Conservation (phyloP, 1,284 basidiomycete genomes). For the Pascua sp. region DNA sequence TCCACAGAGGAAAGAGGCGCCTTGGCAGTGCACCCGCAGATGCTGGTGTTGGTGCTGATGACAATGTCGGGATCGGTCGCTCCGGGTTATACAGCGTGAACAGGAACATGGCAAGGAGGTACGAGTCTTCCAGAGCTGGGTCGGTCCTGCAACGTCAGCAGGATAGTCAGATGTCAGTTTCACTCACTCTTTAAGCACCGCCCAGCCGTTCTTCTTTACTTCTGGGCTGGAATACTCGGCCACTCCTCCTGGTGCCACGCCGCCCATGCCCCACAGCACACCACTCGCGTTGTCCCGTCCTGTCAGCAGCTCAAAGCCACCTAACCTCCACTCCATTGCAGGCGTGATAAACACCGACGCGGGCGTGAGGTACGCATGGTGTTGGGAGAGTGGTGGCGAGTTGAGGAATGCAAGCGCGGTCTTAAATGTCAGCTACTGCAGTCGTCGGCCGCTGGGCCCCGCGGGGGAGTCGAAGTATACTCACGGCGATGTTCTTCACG, state of each 20-base stretch:
- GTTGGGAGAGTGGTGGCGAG: constrained; percentile 75
- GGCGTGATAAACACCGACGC: constrained; percentile 74
- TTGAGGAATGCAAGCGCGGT: constrained; percentile 90
- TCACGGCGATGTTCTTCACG: constrained; percentile 78
- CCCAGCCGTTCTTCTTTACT: constrained; percentile 86
- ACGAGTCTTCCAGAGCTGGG: constrained; percentile 72
- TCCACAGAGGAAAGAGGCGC: constrained; percentile 73
- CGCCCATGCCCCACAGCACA: constrained; percentile 63
- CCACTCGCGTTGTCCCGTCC: constrained; percentile 45
- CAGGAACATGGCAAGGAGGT: constrained; percentile 78
- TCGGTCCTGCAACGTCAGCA: constrained; percentile 58
- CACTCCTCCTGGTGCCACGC: constrained; percentile 61
- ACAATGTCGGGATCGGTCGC: constrained; percentile 62
- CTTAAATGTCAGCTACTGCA: constrained; percentile 47
- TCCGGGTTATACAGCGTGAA: constrained; percentile 81
- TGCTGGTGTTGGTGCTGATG: constrained; percentile 65
- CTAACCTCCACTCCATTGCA: constrained; percentile 93
- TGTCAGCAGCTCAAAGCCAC: constrained; percentile 85
- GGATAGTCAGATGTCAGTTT: background rate
- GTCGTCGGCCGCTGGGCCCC: too few species aligned
- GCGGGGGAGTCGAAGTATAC: too few species aligned
- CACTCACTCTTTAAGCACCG: constrained; percentile 71
- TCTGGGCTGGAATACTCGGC: constrained; percentile 69
- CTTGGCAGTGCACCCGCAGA: constrained; percentile 75
- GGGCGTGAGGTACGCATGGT: constrained; percentile 71